Conservation (phyloP, 139 green algal genomes). For the Chlorella sorokiniana region DNA sequence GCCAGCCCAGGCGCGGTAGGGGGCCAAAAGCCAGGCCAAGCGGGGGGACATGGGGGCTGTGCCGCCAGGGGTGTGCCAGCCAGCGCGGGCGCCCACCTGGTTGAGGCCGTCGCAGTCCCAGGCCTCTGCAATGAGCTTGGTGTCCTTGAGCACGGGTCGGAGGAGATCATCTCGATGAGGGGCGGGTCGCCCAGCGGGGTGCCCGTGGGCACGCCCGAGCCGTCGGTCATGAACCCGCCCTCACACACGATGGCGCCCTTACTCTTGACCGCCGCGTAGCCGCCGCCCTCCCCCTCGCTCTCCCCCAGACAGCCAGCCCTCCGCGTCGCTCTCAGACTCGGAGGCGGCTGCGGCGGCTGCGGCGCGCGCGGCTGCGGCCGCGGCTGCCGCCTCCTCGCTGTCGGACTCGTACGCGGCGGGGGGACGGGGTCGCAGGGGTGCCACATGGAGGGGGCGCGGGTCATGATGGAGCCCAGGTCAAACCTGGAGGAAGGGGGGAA, state of each 20-base stretch:
- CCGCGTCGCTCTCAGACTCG: slow-evolving; percentile 19
- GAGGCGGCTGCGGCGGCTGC: background rate
- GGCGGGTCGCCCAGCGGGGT: slow-evolving; percentile 89
- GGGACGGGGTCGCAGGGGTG: slow-evolving; percentile 48
- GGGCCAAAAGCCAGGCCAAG: background rate
- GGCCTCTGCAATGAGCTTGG: slow-evolving; percentile 97
- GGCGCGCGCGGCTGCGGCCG: background rate
- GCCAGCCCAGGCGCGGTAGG: background rate
- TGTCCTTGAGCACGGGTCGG: slow-evolving; percentile 90
- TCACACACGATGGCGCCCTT: slow-evolving; percentile 24
- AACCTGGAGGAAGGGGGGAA: slow-evolving; percentile 67
- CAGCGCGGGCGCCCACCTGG: slow-evolving; percentile 72
- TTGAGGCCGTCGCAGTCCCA: slow-evolving; percentile 99
- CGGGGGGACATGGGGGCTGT: background rate
- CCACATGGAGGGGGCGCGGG: slow-evolving; percentile 83
- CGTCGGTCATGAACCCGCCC: slow-evolving; percentile 66
- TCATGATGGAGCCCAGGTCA: slow-evolving; percentile 97
- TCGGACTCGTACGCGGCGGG: background rate
- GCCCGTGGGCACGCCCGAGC: slow-evolving; percentile 81
- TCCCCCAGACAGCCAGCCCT: slow-evolving; percentile 27
- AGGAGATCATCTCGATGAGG: slow-evolving; percentile 88
- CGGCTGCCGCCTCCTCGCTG: background rate
- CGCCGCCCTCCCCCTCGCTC: background rate
- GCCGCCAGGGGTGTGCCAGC: background rate
- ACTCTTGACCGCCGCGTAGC: slow-evolving; percentile 18